Base-by-base conservation (phyloP, 148 eudicot species). In the Rhododendron ferrugineum region DNA sequence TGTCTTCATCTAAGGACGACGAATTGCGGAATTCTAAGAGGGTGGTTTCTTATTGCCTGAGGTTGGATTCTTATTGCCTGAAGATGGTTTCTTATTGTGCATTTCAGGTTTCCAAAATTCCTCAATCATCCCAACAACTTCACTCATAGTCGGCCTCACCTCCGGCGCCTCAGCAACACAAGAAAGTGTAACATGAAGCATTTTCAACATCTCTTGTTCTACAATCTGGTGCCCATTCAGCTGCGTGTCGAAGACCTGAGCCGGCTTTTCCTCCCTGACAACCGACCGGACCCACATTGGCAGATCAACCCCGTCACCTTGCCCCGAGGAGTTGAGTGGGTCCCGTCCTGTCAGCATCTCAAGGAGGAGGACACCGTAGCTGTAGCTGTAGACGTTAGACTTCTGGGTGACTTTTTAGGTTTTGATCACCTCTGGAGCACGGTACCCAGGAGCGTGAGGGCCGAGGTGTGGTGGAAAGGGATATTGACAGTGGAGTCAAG, bases 281-380 rank as follows among this genome's bases (percentile, higher is more conserved):
- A 96, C 98, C 0, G 96, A 96, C 79, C 92, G 91, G 22, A 94
- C 98, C 98, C 98, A 96, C 85, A 94, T 92, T 4, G 98, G 98
- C 56, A 95, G 93, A 85, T 96, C 98, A 72, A 96, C 86, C 47
- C 88, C 93, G 4, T 91, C 93, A 14, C 86, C 89, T n/a, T 88
- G 93, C 37, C 89, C 92, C 2, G 93, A 90, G 14, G 93, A 89
- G 44, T 85, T 88, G 22, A 93, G 86, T 32, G 98, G 98, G 16
- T 93, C 91, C 80, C 93, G 93, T 9, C 98, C 98, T 4, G 98
- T 96, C 46, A 96, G 84, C 68, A 96, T 90, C 87, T 96, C 98
- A 30, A 96, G 89, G 14, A 96, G 88, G n/a, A 96, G 89, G 11
- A 96, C 98, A 0, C 98, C 98, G 23, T 91, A 96, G 92, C 98